Conservation (phyloP, 306 rosid genomes). For the Pyrus pyrifolia region DNA sequence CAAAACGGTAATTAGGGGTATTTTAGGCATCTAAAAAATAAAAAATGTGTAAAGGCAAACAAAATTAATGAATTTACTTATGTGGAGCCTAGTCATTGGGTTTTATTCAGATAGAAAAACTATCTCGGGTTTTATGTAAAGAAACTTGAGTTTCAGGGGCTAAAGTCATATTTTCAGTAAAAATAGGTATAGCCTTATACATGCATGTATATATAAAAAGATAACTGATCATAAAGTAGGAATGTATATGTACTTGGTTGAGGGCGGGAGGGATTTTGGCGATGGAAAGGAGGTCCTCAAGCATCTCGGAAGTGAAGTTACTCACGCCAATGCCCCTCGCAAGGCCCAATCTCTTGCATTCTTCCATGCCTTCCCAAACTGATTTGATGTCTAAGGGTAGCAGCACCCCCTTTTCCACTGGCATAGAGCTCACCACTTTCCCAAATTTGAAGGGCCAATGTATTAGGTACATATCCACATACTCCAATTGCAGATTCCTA, state of each 20-base stretch:
- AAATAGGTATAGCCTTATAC: too few species aligned
- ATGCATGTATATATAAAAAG: background rate
- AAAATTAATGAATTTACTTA: too few species aligned
- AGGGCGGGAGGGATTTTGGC: conserved; percentile 61
- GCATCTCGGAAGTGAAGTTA: conserved; percentile 67
- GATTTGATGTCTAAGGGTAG: conserved; percentile 48
- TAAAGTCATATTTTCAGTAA: too few species aligned
- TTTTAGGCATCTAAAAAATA: too few species aligned
- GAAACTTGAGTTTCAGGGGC: too few species aligned
- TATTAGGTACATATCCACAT: conserved; percentile 30
- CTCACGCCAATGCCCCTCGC: conserved; percentile 75
- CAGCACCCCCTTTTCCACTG: conserved; percentile 30
- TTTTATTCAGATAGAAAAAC: too few species aligned
- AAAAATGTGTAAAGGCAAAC: too few species aligned
- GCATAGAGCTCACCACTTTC: conserved; percentile 12
- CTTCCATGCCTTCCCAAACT: conserved; percentile 77
- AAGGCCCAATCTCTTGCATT: conserved; percentile 64
- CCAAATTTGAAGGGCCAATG: conserved; percentile 28
- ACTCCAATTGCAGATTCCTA: conserved; percentile 26
- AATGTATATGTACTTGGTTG: conserved; percentile 46
- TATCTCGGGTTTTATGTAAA: too few species aligned
- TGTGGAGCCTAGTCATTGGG: too few species aligned
- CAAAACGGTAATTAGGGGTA: too few species aligned
- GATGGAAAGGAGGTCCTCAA: conserved; percentile 48
- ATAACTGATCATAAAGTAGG: background rate